Conservation (phyloP, 2,329 filamentous ascomycete species). For the Ascochyta viciae-villosae region DNA sequence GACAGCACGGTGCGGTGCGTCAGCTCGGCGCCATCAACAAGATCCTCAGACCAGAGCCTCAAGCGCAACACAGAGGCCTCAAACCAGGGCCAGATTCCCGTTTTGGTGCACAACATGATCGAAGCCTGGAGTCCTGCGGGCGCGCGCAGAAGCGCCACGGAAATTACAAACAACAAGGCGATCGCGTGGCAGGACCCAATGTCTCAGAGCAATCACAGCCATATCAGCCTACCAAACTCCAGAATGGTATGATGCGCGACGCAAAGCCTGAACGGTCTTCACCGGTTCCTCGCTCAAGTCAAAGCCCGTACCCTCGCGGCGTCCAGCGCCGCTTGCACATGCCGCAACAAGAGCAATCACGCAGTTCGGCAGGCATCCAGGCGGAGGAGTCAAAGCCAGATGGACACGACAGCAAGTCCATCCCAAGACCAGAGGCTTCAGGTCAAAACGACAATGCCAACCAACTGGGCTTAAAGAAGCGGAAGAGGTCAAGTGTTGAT, state of each 20-base stretch:
- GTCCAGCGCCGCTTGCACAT: neutral
- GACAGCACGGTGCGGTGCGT: neutral
- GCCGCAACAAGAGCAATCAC: neutral
- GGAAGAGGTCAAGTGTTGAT: neutral
- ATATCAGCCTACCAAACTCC: neutral
- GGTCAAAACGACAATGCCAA: neutral
- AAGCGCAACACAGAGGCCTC: no score
- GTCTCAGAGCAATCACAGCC: neutral
- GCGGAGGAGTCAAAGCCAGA: neutral
- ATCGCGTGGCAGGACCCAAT: neutral
- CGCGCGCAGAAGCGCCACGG: neutral
- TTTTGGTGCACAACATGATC: neutral
- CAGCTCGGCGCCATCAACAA: conserved; percentile 7
- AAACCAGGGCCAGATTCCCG: neutral
- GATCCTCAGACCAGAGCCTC: conserved; percentile 2
- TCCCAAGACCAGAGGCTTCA: neutral
- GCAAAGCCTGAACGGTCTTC: neutral
- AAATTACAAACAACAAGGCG: neutral
- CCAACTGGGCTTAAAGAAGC: neutral
- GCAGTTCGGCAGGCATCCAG: neutral
- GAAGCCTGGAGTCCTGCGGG: neutral
- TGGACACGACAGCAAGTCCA: neutral
- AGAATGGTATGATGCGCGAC: neutral
- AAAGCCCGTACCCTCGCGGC: neutral
- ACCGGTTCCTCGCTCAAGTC: neutral